Conservation (phyloP, 495 filamentous ascomycete species). For the Penicillium salamii region DNA sequence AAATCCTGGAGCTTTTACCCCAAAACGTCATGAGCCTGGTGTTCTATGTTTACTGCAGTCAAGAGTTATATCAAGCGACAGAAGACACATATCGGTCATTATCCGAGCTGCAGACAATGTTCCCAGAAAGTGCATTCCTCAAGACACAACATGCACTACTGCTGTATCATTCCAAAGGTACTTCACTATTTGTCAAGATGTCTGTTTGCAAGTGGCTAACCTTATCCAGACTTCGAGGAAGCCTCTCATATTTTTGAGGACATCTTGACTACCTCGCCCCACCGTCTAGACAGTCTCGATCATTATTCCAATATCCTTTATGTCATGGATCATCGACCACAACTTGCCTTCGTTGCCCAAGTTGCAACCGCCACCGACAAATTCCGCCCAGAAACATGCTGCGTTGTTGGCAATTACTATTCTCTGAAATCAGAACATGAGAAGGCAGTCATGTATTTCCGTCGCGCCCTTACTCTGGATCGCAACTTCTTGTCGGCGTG, state of each 20-base stretch:
- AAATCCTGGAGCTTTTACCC: conserved; percentile 62
- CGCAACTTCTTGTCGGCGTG: conserved; percentile 89
- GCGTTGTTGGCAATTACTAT: conserved; percentile 97
- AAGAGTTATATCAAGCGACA: conserved; percentile 86
- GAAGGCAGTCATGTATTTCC: conserved; percentile 97
- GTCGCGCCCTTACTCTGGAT: conserved; percentile 91
- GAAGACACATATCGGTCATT: conserved; percentile 65
- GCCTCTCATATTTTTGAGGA: conserved; percentile 81
- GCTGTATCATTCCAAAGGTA: conserved; percentile 83
- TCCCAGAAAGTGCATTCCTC: conserved; percentile 82
- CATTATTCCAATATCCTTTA: conserved; percentile 97
- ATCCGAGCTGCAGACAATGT: conserved; percentile 73
- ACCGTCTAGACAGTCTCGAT: conserved; percentile 86
- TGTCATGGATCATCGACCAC: conserved; percentile 81
- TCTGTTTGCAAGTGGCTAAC: neutral
- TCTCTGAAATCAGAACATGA: conserved; percentile 90
- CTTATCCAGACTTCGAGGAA: conserved; percentile 65
- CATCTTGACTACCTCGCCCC: conserved; percentile 76
- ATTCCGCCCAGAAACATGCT: conserved; percentile 95
- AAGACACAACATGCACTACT: conserved; percentile 86
- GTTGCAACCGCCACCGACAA: conserved; percentile 86
- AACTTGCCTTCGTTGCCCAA: conserved; percentile 88
- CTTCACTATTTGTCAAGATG: neutral
- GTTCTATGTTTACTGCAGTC: conserved; percentile 84
- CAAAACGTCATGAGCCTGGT: conserved; percentile 90